phyloP scores from a whole-genome alignment of 352 stramenopile species.

The Globisporangium nagaii region DNA sequence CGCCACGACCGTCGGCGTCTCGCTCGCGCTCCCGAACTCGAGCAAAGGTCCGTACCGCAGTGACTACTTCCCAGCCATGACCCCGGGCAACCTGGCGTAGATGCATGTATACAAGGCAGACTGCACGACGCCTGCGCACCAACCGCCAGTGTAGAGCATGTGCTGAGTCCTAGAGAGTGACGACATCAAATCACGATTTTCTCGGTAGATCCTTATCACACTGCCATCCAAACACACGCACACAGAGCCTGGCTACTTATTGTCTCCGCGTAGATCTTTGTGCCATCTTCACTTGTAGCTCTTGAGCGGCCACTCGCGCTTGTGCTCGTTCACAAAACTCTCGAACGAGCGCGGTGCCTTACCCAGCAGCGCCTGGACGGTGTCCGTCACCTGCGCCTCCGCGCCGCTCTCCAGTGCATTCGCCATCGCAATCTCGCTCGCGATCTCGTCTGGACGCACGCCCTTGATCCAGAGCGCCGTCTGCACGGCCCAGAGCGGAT shows the following conservation, averaged over 20 bases:
- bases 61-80: conserved; percentile 24
- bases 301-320: conserved; percentile 31
- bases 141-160: too few relatives aligned
- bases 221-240: too few relatives aligned
- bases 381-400: conserved; percentile 26
- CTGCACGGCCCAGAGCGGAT: conserved; percentile 70
- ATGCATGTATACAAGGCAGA: too few relatives aligned
- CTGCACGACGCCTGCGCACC: too few relatives aligned
- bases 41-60: conserved; percentile 13
- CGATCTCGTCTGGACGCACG: conserved; percentile 50
- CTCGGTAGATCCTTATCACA: too few relatives aligned
- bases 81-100: conserved; percentile 16
- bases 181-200: too few relatives aligned
- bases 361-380: conserved; percentile 32
- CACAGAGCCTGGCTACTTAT: background rate
- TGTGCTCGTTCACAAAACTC: conserved; percentile 42
- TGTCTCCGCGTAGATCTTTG: too few relatives aligned
- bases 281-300: conserved; percentile 16
- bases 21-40: conserved; percentile 38
- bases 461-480: conserved; percentile 68
- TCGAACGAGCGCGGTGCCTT: conserved; percentile 30
- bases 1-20: conserved; percentile 46
- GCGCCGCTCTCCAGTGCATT: conserved; percentile 38
- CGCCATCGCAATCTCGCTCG: conserved; percentile 43
- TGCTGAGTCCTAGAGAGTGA: too few relatives aligned